These are phyloP conservation scores for Diversispora eburnea DNA, from an alignment of 192 early-diverging fungal species.

Conservation along the genomic window DNA sequence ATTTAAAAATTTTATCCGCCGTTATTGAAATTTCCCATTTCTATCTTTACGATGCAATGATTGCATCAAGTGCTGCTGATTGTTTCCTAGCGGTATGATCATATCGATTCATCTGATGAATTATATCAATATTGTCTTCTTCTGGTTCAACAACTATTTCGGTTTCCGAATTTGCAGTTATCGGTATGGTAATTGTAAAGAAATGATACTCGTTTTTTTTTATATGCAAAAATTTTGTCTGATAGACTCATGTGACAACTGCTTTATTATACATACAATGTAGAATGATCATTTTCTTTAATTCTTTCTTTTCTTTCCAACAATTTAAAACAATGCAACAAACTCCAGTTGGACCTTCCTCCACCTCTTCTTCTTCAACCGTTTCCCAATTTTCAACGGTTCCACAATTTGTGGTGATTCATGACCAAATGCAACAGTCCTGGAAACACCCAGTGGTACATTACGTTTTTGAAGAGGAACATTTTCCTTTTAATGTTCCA, in stretches of 20 bases:
- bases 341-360: not conserved
- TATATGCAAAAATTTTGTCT: too few species aligned
- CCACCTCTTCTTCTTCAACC: conserved; percentile 7
- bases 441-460: conserved; percentile 43
- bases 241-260: too few species aligned
- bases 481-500: conserved; percentile 33
- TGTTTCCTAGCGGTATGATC: not conserved
- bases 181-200: too few species aligned
- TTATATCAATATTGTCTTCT: too few species aligned
- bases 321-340: not conserved
- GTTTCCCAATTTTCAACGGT: conserved; percentile 5
- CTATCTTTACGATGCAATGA: conserved; percentile 63
- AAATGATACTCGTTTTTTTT: too few species aligned
- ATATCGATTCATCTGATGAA: too few species aligned
- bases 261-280: too few species aligned
- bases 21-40: conserved; percentile 70
- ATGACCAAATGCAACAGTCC: conserved; percentile 36
- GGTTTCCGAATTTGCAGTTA: too few species aligned
- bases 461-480: conserved; percentile 47
- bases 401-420: conserved; percentile 45
- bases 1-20: too few species aligned
- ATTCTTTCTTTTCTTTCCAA: too few species aligned
- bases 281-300: too few species aligned
- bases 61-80: conserved; percentile 44
- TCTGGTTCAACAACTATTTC: too few species aligned